Base-by-base conservation (phyloP, 306 rosid genomes). In the Vigna radiata region DNA sequence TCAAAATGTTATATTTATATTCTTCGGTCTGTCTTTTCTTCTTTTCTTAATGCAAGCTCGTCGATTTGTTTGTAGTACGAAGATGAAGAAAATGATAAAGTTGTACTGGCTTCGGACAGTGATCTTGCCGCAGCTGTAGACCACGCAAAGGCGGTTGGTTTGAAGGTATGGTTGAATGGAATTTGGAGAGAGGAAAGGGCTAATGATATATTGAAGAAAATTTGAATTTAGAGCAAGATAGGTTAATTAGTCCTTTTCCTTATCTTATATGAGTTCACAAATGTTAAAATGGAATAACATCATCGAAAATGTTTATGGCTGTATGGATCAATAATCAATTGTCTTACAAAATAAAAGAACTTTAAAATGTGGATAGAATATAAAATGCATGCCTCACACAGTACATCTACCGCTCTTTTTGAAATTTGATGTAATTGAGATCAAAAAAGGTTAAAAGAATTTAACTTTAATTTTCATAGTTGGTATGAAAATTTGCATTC, bases 81-180 rank as follows among this genome's bases (percentile, higher is more conserved):
- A 84, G 99, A 96, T 75, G 99, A 93, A 85, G 99, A 96, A 73
- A 89, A 69, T 47, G 99, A 96, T 76, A 89, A 84, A 82, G 87
- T 96, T 71, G 87, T 96, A 21, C 77, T 96, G 82, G 93, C 96
- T 80, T 91, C 98, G 18, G 99, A 96, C 78, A 77, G 76, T 77
- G 99, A 96, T 84, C 99, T 96, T 56, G 71, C 83, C 67, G 89
- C 93, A 27, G 99, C 99, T 7, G 91, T 96, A 75, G 97, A 96
- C 65, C 99, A 96, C 70, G 99, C 99, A 63, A 93, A 82, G 83
- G 70, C 67, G 72, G 93, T 87, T 72, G 99, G 94, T 53, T 87
- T 91, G 84, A 96, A 96, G 99, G 99, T 96, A 29, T 70, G 18
- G 37, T 5, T 56, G 25, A 76, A 53, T 70, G 43, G 12, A 39